Base-by-base conservation (phyloP, 352 stramenopile genomes). In the Phytophthora foliorum region DNA sequence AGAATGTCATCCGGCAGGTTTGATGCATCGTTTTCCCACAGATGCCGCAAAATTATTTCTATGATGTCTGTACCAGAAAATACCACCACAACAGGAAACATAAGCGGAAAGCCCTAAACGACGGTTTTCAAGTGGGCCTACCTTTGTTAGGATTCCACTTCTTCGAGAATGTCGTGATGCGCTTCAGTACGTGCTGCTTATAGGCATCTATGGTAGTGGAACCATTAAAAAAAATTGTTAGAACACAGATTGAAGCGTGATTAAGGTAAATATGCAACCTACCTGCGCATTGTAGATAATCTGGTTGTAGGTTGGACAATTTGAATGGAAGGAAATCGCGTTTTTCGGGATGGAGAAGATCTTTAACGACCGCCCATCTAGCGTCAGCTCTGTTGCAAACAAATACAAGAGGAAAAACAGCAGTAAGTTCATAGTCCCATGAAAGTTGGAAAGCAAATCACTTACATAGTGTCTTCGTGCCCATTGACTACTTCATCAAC, bases 351-450 rank as follows among this genome's bases (percentile, higher is more conserved):
- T 84, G 76, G 13, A 88, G 67, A 9, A 88, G 62, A 6, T 78
- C 63, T 60, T 81, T 82, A 7, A 82, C 78, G 17, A 85, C 51
- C 16, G 67, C 73, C 80, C 80, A 88, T n/a, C 72, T 77, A 24
- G 74, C 70, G 10, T 86, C 74, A 41, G 58, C 76, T 52, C 72
- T 78, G 65, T 48, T 49, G 42, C 11, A 17, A 13, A 49, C 8
- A 21, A 44, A 36, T n/a, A 70, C 2, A 32, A 17, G 6, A 60
- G 61, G 7, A 52, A 39, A 42, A 4, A 45, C 39, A 45, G 0
- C 38, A 45, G 16, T 45, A 22, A 45, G 17, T 45, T 22, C 7
- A 13, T 22, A 45, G 13, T 45, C 7, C n/a, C 17, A 22, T 22
- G 17, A 14, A 8, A 22, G 21, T 25, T 17, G 11, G 57, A 59